A percentile compares a stretch with the other conserved stretches of the same genome.
Conservation (phyloP, 352 stramenopile species). For the Pythium sp. region DNA sequence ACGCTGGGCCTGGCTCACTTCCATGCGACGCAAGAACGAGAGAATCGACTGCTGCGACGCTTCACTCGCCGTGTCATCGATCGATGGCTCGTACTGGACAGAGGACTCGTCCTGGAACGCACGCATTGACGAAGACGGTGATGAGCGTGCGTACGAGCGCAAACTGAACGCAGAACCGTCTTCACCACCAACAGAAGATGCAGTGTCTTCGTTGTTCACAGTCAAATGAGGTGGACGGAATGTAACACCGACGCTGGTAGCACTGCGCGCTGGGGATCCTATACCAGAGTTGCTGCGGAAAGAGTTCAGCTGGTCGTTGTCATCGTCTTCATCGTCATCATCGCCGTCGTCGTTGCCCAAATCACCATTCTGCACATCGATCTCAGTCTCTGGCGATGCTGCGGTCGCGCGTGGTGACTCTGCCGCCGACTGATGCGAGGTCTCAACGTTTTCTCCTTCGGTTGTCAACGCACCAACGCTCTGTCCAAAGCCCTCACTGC, state of each 20-base stretch:
- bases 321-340: constrained; percentile 14
- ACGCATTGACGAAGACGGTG: constrained; percentile 74
- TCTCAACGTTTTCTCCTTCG: constrained; percentile 56
- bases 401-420: constrained; percentile 57
- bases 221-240: constrained; percentile 10
- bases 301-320: not conserved
- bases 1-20: constrained; percentile 58
- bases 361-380: constrained; percentile 51
- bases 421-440: constrained; percentile 59
- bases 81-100: constrained; percentile 59
- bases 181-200: constrained; percentile 52
- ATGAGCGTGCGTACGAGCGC: constrained; percentile 68
- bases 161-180: constrained; percentile 45
- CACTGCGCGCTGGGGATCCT: constrained; percentile 25
- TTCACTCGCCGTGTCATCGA: constrained; percentile 64
- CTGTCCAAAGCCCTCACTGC: constrained; percentile 36
- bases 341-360: constrained; percentile 25
- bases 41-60: constrained; percentile 57
- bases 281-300: constrained; percentile 12
- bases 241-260: not conserved
- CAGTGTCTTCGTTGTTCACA: constrained; percentile 37
- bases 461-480: constrained; percentile 74
- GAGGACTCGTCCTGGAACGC: constrained; percentile 79
- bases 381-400: constrained; percentile 60
- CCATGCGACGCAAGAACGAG: constrained; percentile 66